A percentile compares a stretch with the other conserved stretches of the same genome.
These are phyloP conservation scores for Aspergillus luchuensis DNA, from an alignment of 2,329 filamentous ascomycete species.

Conservation along the genomic window DNA sequence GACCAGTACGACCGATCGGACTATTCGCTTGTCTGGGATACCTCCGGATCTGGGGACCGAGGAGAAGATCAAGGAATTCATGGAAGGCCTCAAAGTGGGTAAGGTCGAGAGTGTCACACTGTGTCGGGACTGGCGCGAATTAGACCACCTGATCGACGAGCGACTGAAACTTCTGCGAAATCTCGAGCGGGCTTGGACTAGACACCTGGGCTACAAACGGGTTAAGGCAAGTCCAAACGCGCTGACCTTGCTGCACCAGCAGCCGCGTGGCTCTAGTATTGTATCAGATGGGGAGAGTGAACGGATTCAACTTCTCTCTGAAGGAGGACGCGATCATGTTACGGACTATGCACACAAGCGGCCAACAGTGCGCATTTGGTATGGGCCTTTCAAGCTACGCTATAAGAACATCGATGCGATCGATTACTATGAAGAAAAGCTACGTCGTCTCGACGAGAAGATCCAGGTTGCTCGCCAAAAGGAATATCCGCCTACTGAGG, in stretches of 20 bases:
- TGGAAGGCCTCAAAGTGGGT: conserved; percentile 86
- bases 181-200: conserved; percentile 82
- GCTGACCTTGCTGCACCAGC: conserved; percentile 54
- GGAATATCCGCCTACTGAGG: conserved; percentile 73
- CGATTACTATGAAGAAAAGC: conserved; percentile 87
- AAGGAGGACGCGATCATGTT: conserved; percentile 44
- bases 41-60: conserved; percentile 78
- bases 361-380: conserved; percentile 74
- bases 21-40: conserved; percentile 87
- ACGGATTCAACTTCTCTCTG: conserved; percentile 60
- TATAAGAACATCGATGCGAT: conserved; percentile 82
- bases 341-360: conserved; percentile 51
- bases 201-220: conserved; percentile 64
- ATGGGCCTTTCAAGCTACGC: conserved; percentile 72
- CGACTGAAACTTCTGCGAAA: conserved; percentile 67
- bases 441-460: conserved; percentile 75
- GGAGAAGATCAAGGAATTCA: conserved; percentile 77
- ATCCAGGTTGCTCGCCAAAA: conserved; percentile 71
- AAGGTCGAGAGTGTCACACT: conserved; percentile 85
- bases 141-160: conserved; percentile 73
- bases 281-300: conserved; percentile 55
- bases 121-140: conserved; percentile 80
- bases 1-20: conserved; percentile 93
- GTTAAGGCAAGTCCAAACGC: conserved; percentile 47
- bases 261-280: conserved; percentile 40